Percentiles rank a stretch among this genome's conserved stretches.
Conservation (phyloP, 768 basidiomycete species). For the Termitomyces sp. region DNA sequence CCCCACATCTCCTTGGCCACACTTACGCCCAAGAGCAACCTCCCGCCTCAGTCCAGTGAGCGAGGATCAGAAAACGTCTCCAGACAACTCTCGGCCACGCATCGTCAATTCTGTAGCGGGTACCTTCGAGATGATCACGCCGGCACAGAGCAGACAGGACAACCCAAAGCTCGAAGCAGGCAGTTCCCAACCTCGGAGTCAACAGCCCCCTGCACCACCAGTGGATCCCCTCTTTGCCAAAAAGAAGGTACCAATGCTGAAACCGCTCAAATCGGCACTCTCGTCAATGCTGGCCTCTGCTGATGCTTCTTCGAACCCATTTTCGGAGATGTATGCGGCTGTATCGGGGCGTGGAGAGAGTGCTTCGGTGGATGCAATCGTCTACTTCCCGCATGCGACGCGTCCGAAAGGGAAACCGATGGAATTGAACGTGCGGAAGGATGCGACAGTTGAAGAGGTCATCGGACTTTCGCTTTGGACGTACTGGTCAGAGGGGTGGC, state of each 20-base stretch:
- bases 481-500: slow-evolving; percentile 89
- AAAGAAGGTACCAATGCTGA: slow-evolving; percentile 38
- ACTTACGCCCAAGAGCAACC: slow-evolving; percentile 30
- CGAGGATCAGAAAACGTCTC: slow-evolving; percentile 36
- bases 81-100: slow-evolving; percentile 8
- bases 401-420: slow-evolving; percentile 58
- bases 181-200: slow-evolving; percentile 10
- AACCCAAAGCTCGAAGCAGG: slow-evolving; percentile 15
- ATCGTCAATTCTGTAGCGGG: slow-evolving; percentile 28
- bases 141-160: slow-evolving; percentile 21
- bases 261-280: slow-evolving; percentile 55
- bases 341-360: slow-evolving; percentile 73
- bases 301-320: slow-evolving; percentile 71
- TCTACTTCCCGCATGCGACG: slow-evolving; percentile 82
- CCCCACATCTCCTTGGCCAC: slow-evolving; percentile 42
- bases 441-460: slow-evolving; percentile 92
- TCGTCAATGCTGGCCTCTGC: slow-evolving; percentile 72
- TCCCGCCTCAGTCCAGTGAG: slow-evolving; percentile 58
- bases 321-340: slow-evolving; percentile 79
- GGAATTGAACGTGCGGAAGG: slow-evolving; percentile 73
- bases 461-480: slow-evolving; percentile 88
- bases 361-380: slow-evolving; percentile 56
- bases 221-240: slow-evolving; percentile 45
- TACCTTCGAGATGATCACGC: slow-evolving; percentile 53
- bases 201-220: slow-evolving; percentile 13